Percentiles rank a stretch among this genome's conserved stretches.
phyloP scores from a whole-genome alignment of 1,284 basidiomycete species.

The Takashimella tepidaria region DNA sequence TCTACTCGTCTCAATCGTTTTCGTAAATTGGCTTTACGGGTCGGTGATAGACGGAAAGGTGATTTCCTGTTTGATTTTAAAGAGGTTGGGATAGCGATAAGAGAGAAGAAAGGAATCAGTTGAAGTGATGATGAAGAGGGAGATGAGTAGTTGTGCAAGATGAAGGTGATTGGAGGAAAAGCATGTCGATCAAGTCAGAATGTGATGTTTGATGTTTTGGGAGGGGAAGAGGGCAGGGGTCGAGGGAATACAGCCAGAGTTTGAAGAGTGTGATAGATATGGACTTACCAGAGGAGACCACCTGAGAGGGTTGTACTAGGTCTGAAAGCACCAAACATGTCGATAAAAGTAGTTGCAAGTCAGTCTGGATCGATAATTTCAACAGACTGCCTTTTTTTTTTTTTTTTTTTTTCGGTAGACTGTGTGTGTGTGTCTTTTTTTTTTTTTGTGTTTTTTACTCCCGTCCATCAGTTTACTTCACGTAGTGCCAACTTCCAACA shows the following conservation, averaged over 20 bases:
- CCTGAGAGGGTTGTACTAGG: slow-evolving; percentile 22
- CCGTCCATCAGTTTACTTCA: too few relatives aligned
- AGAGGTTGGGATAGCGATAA: background rate
- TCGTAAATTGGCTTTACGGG: slow-evolving; percentile 86
- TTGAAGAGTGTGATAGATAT: slow-evolving; percentile 3
- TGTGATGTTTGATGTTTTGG: too few relatives aligned
- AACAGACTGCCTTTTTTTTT: too few relatives aligned
- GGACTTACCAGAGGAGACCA: slow-evolving; percentile 30
- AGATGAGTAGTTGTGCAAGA: background rate
- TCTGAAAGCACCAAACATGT: slow-evolving; percentile 40
- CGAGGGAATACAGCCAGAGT: too few relatives aligned
- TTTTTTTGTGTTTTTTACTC: too few relatives aligned
- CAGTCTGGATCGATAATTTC: too few relatives aligned
- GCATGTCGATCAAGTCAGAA: too few relatives aligned
- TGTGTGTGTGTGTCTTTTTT: too few relatives aligned
- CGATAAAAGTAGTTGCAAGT: too few relatives aligned
- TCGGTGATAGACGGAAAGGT: slow-evolving; percentile 85
- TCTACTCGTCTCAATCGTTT: slow-evolving; percentile 87
- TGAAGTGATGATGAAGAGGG: background rate
- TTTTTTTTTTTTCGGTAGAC: too few relatives aligned
- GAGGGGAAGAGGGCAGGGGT: too few relatives aligned
- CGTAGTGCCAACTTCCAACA: too few relatives aligned
- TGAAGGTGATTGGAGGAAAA: background rate
- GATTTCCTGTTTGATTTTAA: slow-evolving; percentile 57
- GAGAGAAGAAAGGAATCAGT: background rate